Conservation (phyloP, 179 eudicot species). For the Actinidia chinensis region DNA sequence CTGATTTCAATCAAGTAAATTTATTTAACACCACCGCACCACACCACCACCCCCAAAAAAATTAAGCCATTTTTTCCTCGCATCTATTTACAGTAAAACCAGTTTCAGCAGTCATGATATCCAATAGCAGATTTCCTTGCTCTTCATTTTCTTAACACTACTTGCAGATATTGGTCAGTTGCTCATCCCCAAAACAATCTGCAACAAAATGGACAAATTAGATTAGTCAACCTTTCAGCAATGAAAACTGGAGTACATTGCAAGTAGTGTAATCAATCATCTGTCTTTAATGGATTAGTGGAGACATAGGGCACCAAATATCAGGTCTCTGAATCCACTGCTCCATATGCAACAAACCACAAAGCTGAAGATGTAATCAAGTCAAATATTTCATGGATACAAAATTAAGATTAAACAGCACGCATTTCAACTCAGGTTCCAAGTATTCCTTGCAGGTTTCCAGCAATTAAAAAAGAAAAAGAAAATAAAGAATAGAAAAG, state of each 20-base stretch:
- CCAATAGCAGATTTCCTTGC: too few species aligned
- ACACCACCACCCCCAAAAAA: background rate
- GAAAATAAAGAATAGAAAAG: too few species aligned
- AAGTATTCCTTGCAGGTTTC: background rate
- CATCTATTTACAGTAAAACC: conserved; percentile 12
- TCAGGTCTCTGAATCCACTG: background rate
- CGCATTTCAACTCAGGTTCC: background rate
- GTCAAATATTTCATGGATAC: background rate
- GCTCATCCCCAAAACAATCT: conserved; percentile 8
- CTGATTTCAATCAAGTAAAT: background rate
- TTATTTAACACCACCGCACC: background rate
- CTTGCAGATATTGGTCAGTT: background rate
- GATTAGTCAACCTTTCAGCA: background rate
- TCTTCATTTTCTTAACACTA: background rate
- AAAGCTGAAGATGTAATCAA: background rate
- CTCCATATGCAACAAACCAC: too few species aligned
- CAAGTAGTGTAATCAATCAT: background rate
- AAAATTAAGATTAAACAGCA: background rate
- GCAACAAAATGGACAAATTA: background rate
- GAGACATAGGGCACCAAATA: background rate
- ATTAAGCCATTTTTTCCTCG: background rate
- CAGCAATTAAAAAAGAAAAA: too few species aligned
- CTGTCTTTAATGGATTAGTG: background rate
- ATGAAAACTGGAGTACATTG: background rate
- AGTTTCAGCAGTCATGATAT: background rate